phyloP scores from a whole-genome alignment of 345 rosid species.

The Aurinia saxatilis region DNA sequence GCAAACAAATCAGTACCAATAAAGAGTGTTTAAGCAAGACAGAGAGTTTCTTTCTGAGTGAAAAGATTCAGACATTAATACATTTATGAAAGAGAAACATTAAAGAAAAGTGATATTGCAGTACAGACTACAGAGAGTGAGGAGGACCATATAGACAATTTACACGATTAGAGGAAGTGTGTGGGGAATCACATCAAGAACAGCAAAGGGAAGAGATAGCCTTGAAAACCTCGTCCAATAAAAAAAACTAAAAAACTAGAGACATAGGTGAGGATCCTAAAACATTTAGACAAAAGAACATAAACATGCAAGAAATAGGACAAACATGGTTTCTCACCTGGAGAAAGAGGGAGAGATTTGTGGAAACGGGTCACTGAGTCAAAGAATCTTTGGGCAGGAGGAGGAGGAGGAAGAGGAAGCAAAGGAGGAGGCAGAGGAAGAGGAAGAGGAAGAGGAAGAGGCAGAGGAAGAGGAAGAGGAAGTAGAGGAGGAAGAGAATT shows the following conservation, averaged over 20 bases:
- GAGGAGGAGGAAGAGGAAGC: constrained; percentile 38
- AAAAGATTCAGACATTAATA: constrained; percentile 9
- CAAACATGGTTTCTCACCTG: constrained; percentile 28
- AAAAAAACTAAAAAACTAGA: neutral
- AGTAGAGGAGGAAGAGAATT: constrained; percentile 51
- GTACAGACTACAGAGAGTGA: neutral
- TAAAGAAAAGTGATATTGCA: constrained; percentile 12
- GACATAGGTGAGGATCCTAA: constrained; percentile 13
- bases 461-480: constrained; percentile 61
- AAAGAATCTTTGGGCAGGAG: constrained; percentile 39
- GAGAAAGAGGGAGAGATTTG: constrained; percentile 45
- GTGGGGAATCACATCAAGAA: constrained; percentile 17
- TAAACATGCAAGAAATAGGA: constrained; percentile 23
- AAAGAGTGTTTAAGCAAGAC: constrained; percentile 13
- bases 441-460: constrained; percentile 54
- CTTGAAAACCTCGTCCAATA: constrained; percentile 24
- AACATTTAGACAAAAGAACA: constrained; percentile 19
- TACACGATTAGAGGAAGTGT: neutral
- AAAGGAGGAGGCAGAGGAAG: constrained; percentile 57
- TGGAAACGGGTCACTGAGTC: constrained; percentile 47
- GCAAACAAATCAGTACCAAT: constrained; percentile 20
- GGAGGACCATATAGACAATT: constrained; percentile 24
- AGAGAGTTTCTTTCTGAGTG: constrained; percentile 3
- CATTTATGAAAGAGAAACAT: constrained; percentile 23
- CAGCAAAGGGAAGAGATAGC: constrained; percentile 10